Conservation (phyloP, 1,284 basidiomycete genomes). For the Malassezia slooffiae region DNA sequence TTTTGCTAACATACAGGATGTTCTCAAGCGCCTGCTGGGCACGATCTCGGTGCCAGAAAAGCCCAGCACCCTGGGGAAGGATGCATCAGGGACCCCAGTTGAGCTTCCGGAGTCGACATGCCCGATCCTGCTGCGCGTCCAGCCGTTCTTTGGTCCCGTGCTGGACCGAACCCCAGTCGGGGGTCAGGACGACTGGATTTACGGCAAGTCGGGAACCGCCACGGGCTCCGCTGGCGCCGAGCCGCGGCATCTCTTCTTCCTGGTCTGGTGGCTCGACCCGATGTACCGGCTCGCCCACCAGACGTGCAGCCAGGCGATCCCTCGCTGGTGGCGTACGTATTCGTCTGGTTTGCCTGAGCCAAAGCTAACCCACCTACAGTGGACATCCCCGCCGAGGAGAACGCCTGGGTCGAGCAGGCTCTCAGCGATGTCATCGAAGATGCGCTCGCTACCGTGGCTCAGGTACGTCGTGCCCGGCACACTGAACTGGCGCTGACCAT, state of each 20-base stretch:
- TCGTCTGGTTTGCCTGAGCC: no score
- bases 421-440: slow-evolving; percentile 39
- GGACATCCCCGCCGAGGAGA: slow-evolving; percentile 32
- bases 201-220: background rate
- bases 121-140: slow-evolving; percentile 82
- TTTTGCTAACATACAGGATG: no score
- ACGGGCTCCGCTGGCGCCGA: no score
- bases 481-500: background rate
- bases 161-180: background rate
- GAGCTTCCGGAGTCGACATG: no score
- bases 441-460: slow-evolving; percentile 33
- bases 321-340: slow-evolving; percentile 36
- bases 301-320: slow-evolving; percentile 37
- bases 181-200: slow-evolving; percentile 4
- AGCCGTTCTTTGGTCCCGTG: slow-evolving; percentile 47
- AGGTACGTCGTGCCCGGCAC: slow-evolving; percentile 12
- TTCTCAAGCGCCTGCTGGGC: no score
- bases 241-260: slow-evolving; percentile 24
- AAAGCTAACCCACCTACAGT: slow-evolving; percentile 20
- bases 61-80: no score
- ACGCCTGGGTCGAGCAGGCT: slow-evolving; percentile 42
- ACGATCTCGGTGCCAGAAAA: no score
- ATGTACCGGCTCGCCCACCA: slow-evolving; percentile 33
- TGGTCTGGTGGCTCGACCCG: slow-evolving; percentile 36
- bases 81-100: no score